phyloP scores from a whole-genome alignment of 2,329 filamentous ascomycete species.

The Colletotrichum sp. region DNA sequence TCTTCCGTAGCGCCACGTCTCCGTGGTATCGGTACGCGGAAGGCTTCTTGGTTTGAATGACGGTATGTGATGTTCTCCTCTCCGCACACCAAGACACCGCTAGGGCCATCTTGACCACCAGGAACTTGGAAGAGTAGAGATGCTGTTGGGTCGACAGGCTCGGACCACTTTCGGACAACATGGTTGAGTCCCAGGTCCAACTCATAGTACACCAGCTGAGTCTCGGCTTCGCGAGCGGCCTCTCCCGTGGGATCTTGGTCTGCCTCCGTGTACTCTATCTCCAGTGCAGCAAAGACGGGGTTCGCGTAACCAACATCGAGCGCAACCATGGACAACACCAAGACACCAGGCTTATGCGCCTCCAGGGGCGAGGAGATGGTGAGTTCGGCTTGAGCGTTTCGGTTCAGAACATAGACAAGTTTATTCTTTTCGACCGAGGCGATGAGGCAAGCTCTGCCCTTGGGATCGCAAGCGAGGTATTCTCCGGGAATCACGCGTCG shows the following conservation, averaged over 20 bases:
- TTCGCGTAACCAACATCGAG: conserved; percentile 97
- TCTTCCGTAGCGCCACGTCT: conserved; percentile 89
- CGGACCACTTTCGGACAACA: conserved; percentile 95
- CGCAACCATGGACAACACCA: conserved; percentile 87
- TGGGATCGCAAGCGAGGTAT: conserved; percentile 94
- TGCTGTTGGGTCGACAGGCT: conserved; percentile 87
- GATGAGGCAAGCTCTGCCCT: conserved; percentile 92
- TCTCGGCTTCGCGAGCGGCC: conserved; percentile 82
- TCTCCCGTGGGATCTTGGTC: conserved; percentile 91
- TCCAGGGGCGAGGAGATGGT: conserved; percentile 97
- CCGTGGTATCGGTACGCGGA: conserved; percentile 87
- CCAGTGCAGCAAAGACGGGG: conserved; percentile 92
- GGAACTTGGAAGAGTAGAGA: conserved; percentile 94
- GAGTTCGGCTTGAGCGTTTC: conserved; percentile 91
- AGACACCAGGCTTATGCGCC: conserved; percentile 89
- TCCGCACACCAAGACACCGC: conserved; percentile 92
- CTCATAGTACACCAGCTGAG: conserved; percentile 95
- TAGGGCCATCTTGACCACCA: conserved; percentile 90
- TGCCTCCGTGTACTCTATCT: conserved; percentile 89
- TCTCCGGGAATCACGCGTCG: conserved; percentile 94
- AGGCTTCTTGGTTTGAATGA: conserved; percentile 92
- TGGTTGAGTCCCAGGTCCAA: conserved; percentile 96
- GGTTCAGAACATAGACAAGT: conserved; percentile 96
- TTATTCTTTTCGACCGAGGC: conserved; percentile 99
- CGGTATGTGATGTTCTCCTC: conserved; percentile 95